phyloP scores from a whole-genome alignment of 345 rosid species.

The Psidium guajava region DNA sequence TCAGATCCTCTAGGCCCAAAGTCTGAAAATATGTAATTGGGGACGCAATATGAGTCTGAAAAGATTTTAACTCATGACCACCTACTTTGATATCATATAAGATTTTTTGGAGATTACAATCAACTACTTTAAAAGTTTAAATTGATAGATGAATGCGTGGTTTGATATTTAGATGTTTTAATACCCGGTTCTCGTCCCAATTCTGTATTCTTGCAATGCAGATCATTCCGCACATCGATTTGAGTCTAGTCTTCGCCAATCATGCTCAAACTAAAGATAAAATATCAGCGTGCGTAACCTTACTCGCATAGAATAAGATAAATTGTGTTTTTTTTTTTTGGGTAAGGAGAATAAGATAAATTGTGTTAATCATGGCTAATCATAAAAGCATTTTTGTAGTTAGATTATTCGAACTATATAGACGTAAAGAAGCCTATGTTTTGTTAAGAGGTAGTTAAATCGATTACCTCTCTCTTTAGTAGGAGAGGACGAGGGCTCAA shows the following conservation, averaged over 20 bases:
- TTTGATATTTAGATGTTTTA: background rate
- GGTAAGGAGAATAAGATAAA: background rate
- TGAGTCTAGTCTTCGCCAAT: background rate
- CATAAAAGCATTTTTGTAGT: background rate
- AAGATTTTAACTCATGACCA: background rate
- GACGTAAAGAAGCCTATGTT: background rate
- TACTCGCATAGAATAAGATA: background rate
- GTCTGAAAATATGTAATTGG: background rate
- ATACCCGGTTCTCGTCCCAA: background rate
- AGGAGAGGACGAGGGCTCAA: background rate
- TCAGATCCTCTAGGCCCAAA: fast-evolving
- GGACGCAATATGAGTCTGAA: background rate
- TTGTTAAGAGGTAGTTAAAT: background rate
- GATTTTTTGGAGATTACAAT: fast-evolving
- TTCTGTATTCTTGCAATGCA: background rate
- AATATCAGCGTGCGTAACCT: background rate
- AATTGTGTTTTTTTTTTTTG: too few relatives aligned
- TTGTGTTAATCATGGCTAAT: background rate
- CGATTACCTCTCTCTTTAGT: background rate
- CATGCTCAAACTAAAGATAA: background rate
- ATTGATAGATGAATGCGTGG: background rate
- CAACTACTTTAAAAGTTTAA: background rate
- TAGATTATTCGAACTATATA: background rate
- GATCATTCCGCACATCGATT: background rate
- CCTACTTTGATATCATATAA: fast-evolving